Evolutionary conservation across 768 basidiomycete genomes (phyloP).

Genomic region (Amanita exitialis): DNA sequence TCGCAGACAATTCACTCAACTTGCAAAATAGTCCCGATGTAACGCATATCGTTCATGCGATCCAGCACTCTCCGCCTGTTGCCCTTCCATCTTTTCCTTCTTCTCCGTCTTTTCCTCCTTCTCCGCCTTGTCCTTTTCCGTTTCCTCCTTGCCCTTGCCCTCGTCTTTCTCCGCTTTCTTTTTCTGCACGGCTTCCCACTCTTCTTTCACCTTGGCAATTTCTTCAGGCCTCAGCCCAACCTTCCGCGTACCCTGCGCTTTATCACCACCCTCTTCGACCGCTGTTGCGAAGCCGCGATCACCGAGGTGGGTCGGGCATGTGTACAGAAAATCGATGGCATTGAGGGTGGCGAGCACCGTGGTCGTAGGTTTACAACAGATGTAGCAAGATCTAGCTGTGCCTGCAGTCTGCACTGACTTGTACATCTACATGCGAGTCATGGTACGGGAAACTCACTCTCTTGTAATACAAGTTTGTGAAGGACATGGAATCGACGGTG

Average conservation of each 20-base stretch:
- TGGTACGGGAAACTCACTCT: constrained; percentile 42
- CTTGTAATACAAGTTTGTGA: constrained; percentile 84
- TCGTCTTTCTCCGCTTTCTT: constrained; percentile 51
- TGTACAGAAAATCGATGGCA: constrained; percentile 79
- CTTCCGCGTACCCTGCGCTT: constrained; percentile 23
- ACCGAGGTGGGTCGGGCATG: constrained; percentile 69
- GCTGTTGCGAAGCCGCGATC: constrained; percentile 69
- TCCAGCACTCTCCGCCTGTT: constrained; percentile 15
- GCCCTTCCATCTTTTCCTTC: constrained; percentile 20
- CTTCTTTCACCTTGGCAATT: constrained; percentile 65
- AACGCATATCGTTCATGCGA: constrained; percentile 68
- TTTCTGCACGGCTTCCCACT: constrained; percentile 71
- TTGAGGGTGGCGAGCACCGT: constrained; percentile 81
- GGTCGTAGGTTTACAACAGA: constrained; percentile 72
- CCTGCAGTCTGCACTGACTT: constrained; percentile 49
- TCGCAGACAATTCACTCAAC: constrained; percentile 20
- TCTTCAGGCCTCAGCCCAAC: constrained; percentile 52
- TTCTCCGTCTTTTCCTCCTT: constrained; percentile 19
- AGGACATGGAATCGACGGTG: constrained; percentile 46
- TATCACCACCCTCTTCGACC: constrained; percentile 27
- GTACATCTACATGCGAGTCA: constrained; percentile 5
- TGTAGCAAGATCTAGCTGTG: constrained; percentile 68
- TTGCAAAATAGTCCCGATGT: constrained; percentile 73
- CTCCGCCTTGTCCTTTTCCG: constrained; percentile 28
- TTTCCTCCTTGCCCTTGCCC: constrained; percentile 35